Evolutionary conservation across 106 monocot species (phyloP).

Genomic region (Dendrobium catenatum): DNA sequence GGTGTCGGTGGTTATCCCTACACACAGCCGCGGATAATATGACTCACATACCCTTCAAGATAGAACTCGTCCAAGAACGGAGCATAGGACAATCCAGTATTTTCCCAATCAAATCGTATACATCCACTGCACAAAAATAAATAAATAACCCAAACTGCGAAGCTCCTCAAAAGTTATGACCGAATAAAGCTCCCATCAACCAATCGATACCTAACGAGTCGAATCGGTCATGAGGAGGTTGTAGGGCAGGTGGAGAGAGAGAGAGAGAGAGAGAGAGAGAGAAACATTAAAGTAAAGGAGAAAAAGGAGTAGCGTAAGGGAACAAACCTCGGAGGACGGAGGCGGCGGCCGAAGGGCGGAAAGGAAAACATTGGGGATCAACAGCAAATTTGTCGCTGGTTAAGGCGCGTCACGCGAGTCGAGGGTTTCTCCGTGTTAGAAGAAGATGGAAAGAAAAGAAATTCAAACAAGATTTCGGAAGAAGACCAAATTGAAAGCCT

Average conservation of each 20-base stretch:
- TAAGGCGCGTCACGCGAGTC: not conserved
- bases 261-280: not conserved
- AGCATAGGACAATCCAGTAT: not conserved
- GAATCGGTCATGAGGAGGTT: not conserved
- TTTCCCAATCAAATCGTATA: not conserved
- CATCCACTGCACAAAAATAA: not conserved
- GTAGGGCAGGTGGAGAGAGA: not conserved
- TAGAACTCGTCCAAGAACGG: not conserved
- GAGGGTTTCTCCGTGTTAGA: not conserved
- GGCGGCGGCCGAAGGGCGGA: not conserved
- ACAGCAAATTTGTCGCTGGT: not conserved
- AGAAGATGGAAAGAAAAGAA: not conserved
- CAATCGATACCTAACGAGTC: not conserved
- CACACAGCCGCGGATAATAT: not conserved
- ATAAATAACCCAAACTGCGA: too few relatives aligned
- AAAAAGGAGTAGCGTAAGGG: not conserved
- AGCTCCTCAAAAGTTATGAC: too few relatives aligned
- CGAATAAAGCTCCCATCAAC: not conserved
- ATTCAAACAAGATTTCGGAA: not conserved
- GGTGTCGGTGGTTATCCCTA: not conserved
- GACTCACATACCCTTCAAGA: not conserved
- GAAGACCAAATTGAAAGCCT: not conserved
- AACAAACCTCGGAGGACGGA: not conserved
- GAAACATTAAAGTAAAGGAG: not conserved
- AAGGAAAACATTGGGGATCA: not conserved